Conservation (phyloP, 2,329 filamentous ascomycete genomes). For the Dactylellina cionopaga region DNA sequence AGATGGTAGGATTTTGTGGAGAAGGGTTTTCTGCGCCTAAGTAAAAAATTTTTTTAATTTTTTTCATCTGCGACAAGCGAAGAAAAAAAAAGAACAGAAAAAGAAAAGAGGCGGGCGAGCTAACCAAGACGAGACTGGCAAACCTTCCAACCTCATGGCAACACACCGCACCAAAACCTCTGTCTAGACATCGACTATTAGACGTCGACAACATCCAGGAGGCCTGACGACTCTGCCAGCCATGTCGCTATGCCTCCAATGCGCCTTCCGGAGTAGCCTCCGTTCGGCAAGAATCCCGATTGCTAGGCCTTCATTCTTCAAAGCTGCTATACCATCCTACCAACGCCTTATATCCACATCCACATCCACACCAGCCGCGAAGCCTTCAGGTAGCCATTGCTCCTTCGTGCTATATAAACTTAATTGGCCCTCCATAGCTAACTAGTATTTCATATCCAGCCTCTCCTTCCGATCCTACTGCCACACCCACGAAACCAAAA, state of each 20-base stretch:
- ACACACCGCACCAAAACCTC: background rate
- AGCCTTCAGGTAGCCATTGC: constrained; percentile 18
- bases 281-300: constrained; percentile 1
- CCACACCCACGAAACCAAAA: constrained; percentile 23
- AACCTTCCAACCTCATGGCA: constrained; percentile 30
- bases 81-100: constrained; percentile 36
- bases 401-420: background rate
- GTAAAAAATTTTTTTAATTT: constrained; percentile 38
- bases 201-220: background rate
- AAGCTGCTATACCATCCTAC: background rate
- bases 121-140: constrained; percentile 21
- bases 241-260: constrained; percentile 44
- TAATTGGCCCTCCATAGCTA: background rate
- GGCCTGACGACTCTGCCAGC: background rate
- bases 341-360: constrained; percentile 33
- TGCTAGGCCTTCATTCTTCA: background rate
- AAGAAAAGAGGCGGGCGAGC: constrained; percentile 28
- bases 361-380: constrained; percentile 1
- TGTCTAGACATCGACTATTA: background rate
- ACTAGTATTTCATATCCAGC: background rate
- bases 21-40: constrained; percentile 27
- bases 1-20: constrained; percentile 16
- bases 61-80: constrained; percentile 48
- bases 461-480: background rate
- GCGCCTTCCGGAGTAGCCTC: constrained; percentile 31